Evolutionary conservation across 2,329 filamentous ascomycete species (phyloP).

Genomic region (Tricladium varicosporioides): DNA sequence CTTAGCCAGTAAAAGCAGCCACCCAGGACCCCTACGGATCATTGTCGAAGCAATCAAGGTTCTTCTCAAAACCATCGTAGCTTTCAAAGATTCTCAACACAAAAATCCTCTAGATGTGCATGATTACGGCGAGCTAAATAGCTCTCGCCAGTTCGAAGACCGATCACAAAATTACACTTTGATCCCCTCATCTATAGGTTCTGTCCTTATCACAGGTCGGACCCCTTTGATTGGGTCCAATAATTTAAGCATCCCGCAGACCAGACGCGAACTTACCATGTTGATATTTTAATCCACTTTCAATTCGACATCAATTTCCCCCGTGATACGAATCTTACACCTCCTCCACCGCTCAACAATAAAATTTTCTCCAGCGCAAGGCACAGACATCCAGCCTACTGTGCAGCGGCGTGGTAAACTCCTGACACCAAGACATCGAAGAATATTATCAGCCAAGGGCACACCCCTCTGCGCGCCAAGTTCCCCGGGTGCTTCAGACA

Average conservation of each 20-base stretch:
- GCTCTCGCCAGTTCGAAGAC: not conserved
- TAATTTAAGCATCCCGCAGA: not conserved
- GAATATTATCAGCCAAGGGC: not conserved
- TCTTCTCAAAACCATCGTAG: no score
- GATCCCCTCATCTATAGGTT: not conserved
- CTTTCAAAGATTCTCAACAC: no score
- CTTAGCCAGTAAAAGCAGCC: not conserved
- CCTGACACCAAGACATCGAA: no score
- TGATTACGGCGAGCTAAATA: not conserved
- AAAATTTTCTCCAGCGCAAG: not conserved
- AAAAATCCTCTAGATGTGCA: no score
- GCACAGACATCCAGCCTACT: not conserved
- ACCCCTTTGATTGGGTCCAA: not conserved
- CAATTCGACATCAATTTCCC: slow-evolving; percentile 1
- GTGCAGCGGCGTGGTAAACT: not conserved
- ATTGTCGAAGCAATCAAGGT: no score
- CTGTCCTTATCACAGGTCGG: not conserved
- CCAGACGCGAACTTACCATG: not conserved
- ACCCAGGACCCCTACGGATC: not conserved
- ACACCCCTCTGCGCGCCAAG: slow-evolving; percentile 5
- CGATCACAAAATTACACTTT: not conserved
- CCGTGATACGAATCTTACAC: not conserved
- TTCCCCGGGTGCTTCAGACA: slow-evolving; percentile 4
- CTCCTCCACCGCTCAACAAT: not conserved
- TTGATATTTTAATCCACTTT: slow-evolving; percentile 1